Evolutionary conservation across 2,329 filamentous ascomycete species (phyloP).

Genomic region (Phaeosphaeriaceae sp.): DNA sequence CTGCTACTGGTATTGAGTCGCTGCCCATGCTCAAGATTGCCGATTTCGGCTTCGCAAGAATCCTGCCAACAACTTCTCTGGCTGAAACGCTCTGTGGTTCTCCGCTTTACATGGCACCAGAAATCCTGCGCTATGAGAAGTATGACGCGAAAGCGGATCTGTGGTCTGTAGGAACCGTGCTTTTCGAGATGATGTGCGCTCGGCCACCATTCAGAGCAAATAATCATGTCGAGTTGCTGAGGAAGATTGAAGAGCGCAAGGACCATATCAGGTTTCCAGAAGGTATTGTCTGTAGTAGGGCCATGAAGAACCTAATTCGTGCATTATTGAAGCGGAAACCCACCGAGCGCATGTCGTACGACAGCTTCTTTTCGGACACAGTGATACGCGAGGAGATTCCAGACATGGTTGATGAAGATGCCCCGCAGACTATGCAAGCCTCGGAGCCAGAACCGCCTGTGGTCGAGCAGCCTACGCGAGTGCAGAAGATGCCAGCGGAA

Average conservation of each 20-base stretch:
- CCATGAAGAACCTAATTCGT: conserved; percentile 82
- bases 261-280: conserved; percentile 84
- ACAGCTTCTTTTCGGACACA: conserved; percentile 79
- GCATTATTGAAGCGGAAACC: conserved; percentile 84
- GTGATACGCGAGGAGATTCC: conserved; percentile 80
- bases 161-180: conserved; percentile 95
- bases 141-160: conserved; percentile 97
- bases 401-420: conserved; percentile 79
- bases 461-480: conserved; percentile 30
- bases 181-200: conserved; percentile 94
- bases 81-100: conserved; percentile 97
- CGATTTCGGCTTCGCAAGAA: conserved; percentile 97
- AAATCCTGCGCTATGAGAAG: conserved; percentile 95
- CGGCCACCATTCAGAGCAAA: conserved; percentile 88
- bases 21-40: conserved; percentile 97
- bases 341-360: conserved; percentile 83
- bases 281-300: conserved; percentile 72
- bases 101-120: conserved; percentile 97
- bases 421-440: conserved; percentile 49
- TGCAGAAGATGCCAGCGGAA: conserved; percentile 37
- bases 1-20: conserved; percentile 79
- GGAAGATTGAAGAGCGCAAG: conserved; percentile 88
- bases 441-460: conserved; percentile 35
- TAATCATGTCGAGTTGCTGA: conserved; percentile 92
- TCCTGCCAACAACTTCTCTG: conserved; percentile 86